Conservation (phyloP, 75 land plant species). For the Azolla pinnata region DNA sequence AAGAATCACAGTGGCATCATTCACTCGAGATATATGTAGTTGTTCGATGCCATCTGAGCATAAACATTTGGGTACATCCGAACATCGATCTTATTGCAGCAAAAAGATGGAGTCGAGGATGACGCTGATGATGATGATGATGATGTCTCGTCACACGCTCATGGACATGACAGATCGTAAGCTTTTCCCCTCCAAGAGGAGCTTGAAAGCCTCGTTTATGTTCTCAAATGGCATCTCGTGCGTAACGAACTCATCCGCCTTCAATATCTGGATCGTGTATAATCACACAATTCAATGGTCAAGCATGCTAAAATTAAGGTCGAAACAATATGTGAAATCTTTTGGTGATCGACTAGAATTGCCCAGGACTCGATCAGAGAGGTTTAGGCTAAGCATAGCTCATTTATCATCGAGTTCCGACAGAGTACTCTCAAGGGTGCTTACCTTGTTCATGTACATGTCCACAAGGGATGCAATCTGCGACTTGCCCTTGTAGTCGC, state of each 20-base stretch:
- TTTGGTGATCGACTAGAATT: neutral
- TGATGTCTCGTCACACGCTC: too few relatives aligned
- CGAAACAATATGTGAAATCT: neutral
- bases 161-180: conserved; percentile 43
- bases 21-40: too few relatives aligned
- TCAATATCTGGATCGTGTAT: conserved; percentile 28
- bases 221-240: conserved; percentile 43
- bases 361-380: neutral
- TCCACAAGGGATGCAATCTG: conserved; percentile 49
- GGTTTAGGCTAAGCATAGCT: too few relatives aligned
- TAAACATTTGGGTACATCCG: too few relatives aligned
- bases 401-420: neutral
- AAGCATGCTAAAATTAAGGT: neutral
- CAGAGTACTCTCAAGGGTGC: neutral
- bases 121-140: too few relatives aligned
- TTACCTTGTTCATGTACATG: conserved; percentile 57
- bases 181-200: conserved; percentile 42
- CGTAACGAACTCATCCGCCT: conserved; percentile 50
- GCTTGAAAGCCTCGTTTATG: conserved; percentile 55
- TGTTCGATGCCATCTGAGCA: too few relatives aligned
- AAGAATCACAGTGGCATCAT: too few relatives aligned
- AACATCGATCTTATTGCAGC: too few relatives aligned
- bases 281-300: neutral
- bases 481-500: conserved; percentile 60
- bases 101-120: too few relatives aligned